Base-by-base conservation (phyloP, 306 rosid genomes). In the Alnus rubra region DNA sequence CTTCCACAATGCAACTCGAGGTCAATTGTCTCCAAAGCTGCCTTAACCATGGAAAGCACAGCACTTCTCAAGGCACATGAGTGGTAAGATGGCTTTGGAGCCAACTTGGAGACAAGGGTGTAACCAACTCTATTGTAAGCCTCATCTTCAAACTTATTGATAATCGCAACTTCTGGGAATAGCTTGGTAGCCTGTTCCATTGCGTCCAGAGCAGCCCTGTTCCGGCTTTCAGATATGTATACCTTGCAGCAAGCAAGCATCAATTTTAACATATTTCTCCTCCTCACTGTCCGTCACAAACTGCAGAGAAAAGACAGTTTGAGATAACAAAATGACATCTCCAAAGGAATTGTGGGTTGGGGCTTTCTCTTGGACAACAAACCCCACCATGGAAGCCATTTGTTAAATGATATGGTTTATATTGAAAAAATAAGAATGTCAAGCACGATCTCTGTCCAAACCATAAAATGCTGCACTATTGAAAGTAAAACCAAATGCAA, bases 211-310 rank as follows among this genome's bases (percentile, higher is more conserved):
- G 94, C 98, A 67, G 37, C 79, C 83, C 78, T 88, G 84, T 89
- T 93, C 79, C 99, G 81, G 85, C 94, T 93, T 75, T 95, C 98
- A 62, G 99, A 95, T 75, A 93, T 86, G 84, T 95, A 93, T 28
- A 95, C 90, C 85, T 95, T 95, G 92, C 98, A 95, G 84, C 98
- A 92, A 76, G 85, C 96, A 58, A 95, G 90, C 82, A 91, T 81
- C 49, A 82, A 33, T 80, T 83, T 87, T 9, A 23, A 68, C 72
- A 68, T 68, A 42, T 68, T 68, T 55, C 74, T 69, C 67, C 63
- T 73, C 80, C 73, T 81, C 70, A 52, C 69, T 35, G 80, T 67
- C 67, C 78, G 56, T 59, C 82, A 75, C 81, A 59, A 69, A 71
- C 82, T 86, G 89, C 63, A 77, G 58, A 54, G 72, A 50, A 85